Evolutionary conservation across 2,329 filamentous ascomycete genomes (phyloP).

Genomic region (Botrytis paeoniae): DNA sequence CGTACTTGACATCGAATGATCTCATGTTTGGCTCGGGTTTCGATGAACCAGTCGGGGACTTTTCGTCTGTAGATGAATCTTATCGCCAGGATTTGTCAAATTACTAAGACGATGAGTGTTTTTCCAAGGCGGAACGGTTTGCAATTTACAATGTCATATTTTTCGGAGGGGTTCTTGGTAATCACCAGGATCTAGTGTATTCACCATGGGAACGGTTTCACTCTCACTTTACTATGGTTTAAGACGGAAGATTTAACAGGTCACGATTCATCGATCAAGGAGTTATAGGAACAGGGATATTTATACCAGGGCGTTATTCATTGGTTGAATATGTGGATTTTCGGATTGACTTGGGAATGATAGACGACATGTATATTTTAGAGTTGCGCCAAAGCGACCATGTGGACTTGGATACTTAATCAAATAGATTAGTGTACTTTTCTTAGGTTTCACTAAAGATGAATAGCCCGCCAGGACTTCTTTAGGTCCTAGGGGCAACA

Average conservation of each 20-base stretch:
- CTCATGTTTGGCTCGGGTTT: background rate
- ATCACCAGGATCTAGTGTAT: background rate
- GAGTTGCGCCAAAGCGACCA: background rate
- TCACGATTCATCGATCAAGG: background rate
- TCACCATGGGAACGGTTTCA: background rate
- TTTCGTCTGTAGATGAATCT: slow-evolving; percentile 1
- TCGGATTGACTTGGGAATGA: background rate
- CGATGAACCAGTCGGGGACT: background rate
- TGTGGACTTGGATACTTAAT: too few species aligned
- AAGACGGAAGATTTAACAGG: background rate
- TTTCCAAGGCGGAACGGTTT: background rate
- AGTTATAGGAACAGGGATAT: background rate
- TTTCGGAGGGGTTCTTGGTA: background rate
- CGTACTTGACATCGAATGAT: background rate
- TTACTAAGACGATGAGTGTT: background rate
- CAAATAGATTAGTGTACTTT: background rate
- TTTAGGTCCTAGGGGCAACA: background rate
- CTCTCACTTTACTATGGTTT: background rate
- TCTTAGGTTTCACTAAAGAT: background rate
- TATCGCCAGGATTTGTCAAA: background rate
- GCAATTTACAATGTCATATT: background rate
- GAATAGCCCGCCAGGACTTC: background rate
- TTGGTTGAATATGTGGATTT: background rate
- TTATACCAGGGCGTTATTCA: slow-evolving; percentile 3
- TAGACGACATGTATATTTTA: background rate